Evolutionary conservation across 495 filamentous ascomycete species (phyloP), one percentile per base, ranked within the genome.

Genomic region (Aspergillus egyptiacus): DNA sequence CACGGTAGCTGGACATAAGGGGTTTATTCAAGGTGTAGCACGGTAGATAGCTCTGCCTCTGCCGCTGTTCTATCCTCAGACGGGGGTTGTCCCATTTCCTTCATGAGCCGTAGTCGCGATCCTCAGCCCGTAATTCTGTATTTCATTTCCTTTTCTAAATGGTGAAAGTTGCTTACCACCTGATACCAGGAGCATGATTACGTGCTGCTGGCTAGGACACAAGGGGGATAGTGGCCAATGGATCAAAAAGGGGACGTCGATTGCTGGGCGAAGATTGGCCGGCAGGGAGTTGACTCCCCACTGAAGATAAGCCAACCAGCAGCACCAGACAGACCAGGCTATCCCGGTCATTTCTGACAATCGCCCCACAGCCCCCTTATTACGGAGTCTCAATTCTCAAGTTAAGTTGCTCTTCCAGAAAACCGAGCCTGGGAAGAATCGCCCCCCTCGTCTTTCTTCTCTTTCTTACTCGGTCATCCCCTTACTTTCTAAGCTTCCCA

Each of bases 401-500:
- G 9, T 33, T 2, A 13, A 32, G 17, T n/a, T 42, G 15, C 40
- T 34, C 36, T 42, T 50, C 49, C 49, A 52, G 49, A 52, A 46
- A 52, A 52, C n/a, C 32, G 27, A 38, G 37, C 9, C 13, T 23
- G 8, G 18, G n/a, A 5, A 10, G 25, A 33, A 23, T 30, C 8
- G 14, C 35, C 32, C 46, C 32, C 43, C 28, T 31, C 3, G n/a
- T 11, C 28, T 31, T 54, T 30, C 32, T 32, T 32, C 17, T 37
- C 32, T 34, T 36, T 22, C 35, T 46, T 22, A 13, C 46, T 25
- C 15, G 14, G n/a, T 38, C 37, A 37, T 42, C 50, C 49, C 49
- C 52, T 55, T 45, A 33, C 40, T 48, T 45, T 40, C 46, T 54
- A 48, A 48, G 48, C 46, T 36, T 43, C 44, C n/a, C n/a, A n/a